phyloP scores from a whole-genome alignment of 306 rosid species.

The Spatholobus suberectus region DNA sequence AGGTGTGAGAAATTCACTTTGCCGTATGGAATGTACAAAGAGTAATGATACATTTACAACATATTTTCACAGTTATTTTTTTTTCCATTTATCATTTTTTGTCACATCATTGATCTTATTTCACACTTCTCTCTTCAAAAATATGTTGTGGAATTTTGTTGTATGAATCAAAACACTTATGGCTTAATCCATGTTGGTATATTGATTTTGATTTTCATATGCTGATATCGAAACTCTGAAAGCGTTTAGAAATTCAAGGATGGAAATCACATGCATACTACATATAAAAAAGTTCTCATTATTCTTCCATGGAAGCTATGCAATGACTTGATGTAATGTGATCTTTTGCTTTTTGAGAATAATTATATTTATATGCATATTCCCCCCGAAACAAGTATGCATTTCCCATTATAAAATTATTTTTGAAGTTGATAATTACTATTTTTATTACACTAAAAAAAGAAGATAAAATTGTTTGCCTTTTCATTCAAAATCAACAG shows the following conservation, averaged over 20 bases:
- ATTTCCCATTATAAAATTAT: neutral
- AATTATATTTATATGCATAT: no score
- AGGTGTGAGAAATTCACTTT: neutral
- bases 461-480: neutral
- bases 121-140: neutral
- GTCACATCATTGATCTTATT: neutral
- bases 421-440: neutral
- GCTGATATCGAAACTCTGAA: neutral
- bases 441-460: neutral
- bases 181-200: neutral
- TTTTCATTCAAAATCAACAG: neutral
- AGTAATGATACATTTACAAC: neutral
- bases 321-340: neutral
- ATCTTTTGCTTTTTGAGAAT: no score
- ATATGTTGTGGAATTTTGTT: neutral
- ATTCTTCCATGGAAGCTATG: no score
- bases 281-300: no score
- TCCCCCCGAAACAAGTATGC: neutral
- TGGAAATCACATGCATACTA: neutral
- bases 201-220: neutral
- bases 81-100: neutral
- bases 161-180: neutral
- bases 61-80: no score
- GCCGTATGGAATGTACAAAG: neutral
- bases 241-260: neutral